Conservation (phyloP, 2,329 filamentous ascomycete species). For the Alternaria sp. region DNA sequence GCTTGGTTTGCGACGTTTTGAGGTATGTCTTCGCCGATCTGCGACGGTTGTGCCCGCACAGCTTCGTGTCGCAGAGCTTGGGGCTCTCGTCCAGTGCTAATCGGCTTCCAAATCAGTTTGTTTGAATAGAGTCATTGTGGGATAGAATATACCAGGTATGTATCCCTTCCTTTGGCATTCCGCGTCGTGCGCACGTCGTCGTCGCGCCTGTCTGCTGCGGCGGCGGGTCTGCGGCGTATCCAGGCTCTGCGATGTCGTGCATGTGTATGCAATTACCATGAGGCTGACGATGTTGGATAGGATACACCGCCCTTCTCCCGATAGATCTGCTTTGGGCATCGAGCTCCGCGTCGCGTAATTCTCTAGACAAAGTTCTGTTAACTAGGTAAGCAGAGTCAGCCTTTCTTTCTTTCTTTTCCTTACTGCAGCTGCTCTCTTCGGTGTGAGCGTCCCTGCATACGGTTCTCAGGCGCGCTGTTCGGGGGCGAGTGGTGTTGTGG, state of each 20-base stretch:
- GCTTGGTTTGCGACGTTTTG: conserved; percentile 44
- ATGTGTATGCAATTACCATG: not conserved
- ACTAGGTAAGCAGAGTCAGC: conserved; percentile 39
- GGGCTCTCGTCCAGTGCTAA: conserved; percentile 36
- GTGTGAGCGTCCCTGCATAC: not conserved
- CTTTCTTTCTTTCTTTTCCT: conserved; percentile 2
- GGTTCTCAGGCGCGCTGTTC: not conserved
- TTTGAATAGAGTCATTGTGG: conserved; percentile 34
- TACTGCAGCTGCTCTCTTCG: not conserved
- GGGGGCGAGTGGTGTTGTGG: not conserved
- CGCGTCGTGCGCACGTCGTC: not conserved
- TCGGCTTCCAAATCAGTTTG: conserved; percentile 34
- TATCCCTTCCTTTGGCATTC: conserved; percentile 4
- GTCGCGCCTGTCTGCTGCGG: not conserved
- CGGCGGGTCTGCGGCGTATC: not conserved
- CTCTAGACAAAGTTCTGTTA: conserved; percentile 31
- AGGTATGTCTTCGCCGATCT: conserved; percentile 36
- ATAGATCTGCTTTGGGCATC: conserved; percentile 43
- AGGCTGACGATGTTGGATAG: conserved; percentile 23
- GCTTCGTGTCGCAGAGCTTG: conserved; percentile 5
- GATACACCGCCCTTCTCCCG: conserved; percentile 32
- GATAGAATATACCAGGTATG: conserved; percentile 39
- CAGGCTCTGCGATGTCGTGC: not conserved
- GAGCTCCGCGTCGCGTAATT: conserved; percentile 37
- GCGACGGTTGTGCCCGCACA: conserved; percentile 6